Percentiles rank a stretch among this genome's conserved stretches.
Evolutionary conservation across 768 basidiomycete species (phyloP).

Genomic region (Rhodosporidiobolus sp.): DNA sequence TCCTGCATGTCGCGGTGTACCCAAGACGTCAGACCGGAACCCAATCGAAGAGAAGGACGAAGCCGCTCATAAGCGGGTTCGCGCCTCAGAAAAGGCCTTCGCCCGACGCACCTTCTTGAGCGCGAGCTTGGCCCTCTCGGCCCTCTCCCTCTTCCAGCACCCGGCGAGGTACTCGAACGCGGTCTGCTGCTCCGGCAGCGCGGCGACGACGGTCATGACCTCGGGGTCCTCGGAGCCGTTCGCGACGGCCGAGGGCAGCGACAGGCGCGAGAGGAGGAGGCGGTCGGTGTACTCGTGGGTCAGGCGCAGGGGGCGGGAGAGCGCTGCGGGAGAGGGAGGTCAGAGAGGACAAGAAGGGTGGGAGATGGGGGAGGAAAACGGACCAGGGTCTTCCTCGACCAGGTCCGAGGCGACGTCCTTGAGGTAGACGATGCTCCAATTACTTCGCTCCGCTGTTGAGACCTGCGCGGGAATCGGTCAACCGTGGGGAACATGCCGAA

Average conservation of each 20-base stretch:
- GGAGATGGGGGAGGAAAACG: neutral
- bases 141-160: conserved; percentile 79
- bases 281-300: conserved; percentile 65
- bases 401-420: conserved; percentile 71
- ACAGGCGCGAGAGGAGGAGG: conserved; percentile 76
- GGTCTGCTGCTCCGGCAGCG: conserved; percentile 72
- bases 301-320: conserved; percentile 43
- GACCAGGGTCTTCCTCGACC: conserved; percentile 55
- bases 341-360: neutral
- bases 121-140: conserved; percentile 50
- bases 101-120: conserved; percentile 66
- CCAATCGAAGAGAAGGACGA: no score
- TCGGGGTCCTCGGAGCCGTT: conserved; percentile 56
- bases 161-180: conserved; percentile 84
- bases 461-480: conserved; percentile 57
- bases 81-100: no score
- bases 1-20: conserved; percentile 1
- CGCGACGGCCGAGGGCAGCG: conserved; percentile 63
- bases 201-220: conserved; percentile 54
- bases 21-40: neutral
- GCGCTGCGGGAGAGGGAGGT: conserved; percentile 1
- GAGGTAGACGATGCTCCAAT: conserved; percentile 76
- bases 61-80: neutral
- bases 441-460: conserved; percentile 59
- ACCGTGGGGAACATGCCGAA: neutral